These are phyloP conservation scores for Gelatoporia subvermispora DNA, from an alignment of 768 basidiomycete species.

Conservation along the genomic window DNA sequence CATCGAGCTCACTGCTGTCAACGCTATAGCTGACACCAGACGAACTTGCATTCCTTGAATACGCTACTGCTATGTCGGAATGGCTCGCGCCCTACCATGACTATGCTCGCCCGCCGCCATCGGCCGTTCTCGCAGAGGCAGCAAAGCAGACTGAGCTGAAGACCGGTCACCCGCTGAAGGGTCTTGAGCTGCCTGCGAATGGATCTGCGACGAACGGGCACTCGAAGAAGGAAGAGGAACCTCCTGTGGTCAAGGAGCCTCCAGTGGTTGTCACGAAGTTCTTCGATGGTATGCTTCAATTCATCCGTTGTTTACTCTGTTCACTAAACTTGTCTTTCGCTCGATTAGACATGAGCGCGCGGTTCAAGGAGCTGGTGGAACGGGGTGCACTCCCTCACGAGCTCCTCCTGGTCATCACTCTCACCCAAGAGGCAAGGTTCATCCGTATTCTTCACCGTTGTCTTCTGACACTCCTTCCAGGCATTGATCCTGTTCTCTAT, in stretches of 20 bases:
- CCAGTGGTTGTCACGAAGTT: conserved; percentile 49
- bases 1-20: background rate
- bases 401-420: conserved; percentile 65
- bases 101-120: conserved; percentile 63
- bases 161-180: conserved; percentile 63
- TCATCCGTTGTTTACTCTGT: background rate
- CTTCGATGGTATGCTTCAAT: conserved; percentile 51
- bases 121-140: conserved; percentile 68
- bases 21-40: conserved; percentile 56
- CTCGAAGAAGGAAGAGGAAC: conserved; percentile 67
- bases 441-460: background rate
- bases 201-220: conserved; percentile 39
- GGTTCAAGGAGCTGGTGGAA: conserved; percentile 42
- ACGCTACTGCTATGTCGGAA: conserved; percentile 54
- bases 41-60: conserved; percentile 55
- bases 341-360: conserved; percentile 46
- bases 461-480: conserved; percentile 28
- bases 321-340: background rate
- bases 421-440: conserved; percentile 64
- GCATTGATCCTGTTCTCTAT: conserved; percentile 67
- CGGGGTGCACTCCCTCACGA: conserved; percentile 41
- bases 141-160: conserved; percentile 68
- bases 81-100: conserved; percentile 81
- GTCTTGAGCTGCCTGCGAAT: conserved; percentile 42
- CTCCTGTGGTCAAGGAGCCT: conserved; percentile 58